A percentile compares a stretch with the other conserved stretches of the same genome.
Evolutionary conservation across 2,329 filamentous ascomycete genomes (phyloP).

Genomic region (Didymella lethalis): DNA sequence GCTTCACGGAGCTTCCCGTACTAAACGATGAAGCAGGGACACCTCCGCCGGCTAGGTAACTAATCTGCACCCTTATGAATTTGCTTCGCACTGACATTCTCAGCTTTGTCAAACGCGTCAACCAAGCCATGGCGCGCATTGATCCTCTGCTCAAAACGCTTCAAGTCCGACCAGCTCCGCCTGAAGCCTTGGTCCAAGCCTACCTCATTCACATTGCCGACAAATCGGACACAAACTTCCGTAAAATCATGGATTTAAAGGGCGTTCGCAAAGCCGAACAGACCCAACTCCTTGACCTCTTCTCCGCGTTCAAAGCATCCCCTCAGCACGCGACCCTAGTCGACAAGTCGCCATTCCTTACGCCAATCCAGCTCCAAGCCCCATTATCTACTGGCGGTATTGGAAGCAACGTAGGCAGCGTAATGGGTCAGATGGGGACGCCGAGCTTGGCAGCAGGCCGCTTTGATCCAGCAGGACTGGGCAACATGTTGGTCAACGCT

Average conservation of each 20-base stretch:
- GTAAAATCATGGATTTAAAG: constrained; percentile 94
- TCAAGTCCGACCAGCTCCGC: constrained; percentile 88
- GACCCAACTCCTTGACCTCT: constrained; percentile 82
- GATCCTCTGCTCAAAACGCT: constrained; percentile 95
- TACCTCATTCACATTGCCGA: constrained; percentile 98
- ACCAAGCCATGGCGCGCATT: constrained; percentile 81
- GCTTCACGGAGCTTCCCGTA: constrained; percentile 74
- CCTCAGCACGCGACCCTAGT: constrained; percentile 71
- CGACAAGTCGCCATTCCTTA: constrained; percentile 47
- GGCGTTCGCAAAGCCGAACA: constrained; percentile 86
- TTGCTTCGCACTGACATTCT: constrained; percentile 39
- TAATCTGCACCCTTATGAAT: constrained; percentile 13
- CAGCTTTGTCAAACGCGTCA: constrained; percentile 85
- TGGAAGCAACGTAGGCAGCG: constrained; percentile 44
- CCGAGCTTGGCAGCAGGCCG: constrained; percentile 50
- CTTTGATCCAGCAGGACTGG: constrained; percentile 84
- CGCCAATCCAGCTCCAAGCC: constrained; percentile 50
- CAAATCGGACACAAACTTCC: constrained; percentile 92
- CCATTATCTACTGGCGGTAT: constrained; percentile 55
- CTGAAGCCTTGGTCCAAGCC: constrained; percentile 93
- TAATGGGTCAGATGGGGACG: constrained; percentile 51
- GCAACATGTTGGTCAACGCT: constrained; percentile 86
- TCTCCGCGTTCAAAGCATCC: constrained; percentile 80
- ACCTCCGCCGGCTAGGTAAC: constrained; percentile 62
- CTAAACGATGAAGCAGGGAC: constrained; percentile 64